Conservation (phyloP, 140 eudicot genomes). For the Stevia rebaudiana region DNA sequence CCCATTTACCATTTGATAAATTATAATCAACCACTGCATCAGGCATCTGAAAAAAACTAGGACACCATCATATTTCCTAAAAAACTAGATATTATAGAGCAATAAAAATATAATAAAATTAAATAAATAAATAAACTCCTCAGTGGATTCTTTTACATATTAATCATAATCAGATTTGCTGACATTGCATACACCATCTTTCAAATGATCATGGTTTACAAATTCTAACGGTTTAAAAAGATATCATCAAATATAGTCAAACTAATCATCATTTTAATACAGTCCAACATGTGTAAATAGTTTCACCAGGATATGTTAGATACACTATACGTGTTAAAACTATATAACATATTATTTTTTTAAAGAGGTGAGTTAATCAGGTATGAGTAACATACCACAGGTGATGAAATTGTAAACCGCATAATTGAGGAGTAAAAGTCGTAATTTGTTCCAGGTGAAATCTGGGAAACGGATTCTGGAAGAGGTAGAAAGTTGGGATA, state of each 20-base stretch:
- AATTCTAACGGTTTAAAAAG: background rate
- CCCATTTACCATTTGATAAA: slow-evolving; percentile 63
- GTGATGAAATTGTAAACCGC: slow-evolving; percentile 86
- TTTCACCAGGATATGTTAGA: too few relatives aligned
- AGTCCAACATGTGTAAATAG: background rate
- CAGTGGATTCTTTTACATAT: background rate
- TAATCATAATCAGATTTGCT: background rate
- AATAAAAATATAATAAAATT: background rate
- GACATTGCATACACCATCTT: background rate
- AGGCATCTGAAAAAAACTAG: slow-evolving; percentile 60
- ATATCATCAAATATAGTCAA: background rate
- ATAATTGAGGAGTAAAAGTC: slow-evolving; percentile 70
- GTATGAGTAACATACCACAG: slow-evolving; percentile 56
- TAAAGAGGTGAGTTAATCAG: background rate
- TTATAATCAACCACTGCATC: slow-evolving; percentile 92
- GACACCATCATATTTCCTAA: slow-evolving; percentile 8
- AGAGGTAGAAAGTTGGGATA: slow-evolving; percentile 64
- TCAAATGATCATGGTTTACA: slow-evolving; percentile 2
- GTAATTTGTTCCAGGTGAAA: slow-evolving; percentile 84
- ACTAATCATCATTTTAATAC: background rate
- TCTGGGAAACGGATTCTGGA: slow-evolving; percentile 76
- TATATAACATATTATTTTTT: background rate
- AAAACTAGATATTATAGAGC: background rate
- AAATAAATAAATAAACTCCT: too few relatives aligned
- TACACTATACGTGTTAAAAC: background rate